Base-by-base conservation (phyloP, 495 filamentous ascomycete genomes). In the Peziza echinospora region DNA sequence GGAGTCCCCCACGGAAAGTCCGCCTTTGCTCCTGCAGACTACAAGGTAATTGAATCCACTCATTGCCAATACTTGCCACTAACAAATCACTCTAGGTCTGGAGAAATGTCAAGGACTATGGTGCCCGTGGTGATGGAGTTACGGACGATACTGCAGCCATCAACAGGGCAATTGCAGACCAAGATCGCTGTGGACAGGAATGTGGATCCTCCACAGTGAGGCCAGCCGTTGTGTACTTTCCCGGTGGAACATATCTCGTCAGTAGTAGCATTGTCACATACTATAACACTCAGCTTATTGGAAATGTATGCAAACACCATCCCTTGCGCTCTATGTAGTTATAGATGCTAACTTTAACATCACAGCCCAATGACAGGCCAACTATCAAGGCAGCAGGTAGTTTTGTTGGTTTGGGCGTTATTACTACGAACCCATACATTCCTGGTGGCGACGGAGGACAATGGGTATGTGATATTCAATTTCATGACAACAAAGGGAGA, bases 401-500 rank as follows among this genome's bases (percentile, higher is more conserved):
- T 50, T 96, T 96, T 57, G 41, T 64, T 3, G 89, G 89, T 51
- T 92, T 94, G 62, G 87, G 77, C 17, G 70, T 97, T 21, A 84
- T 97, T 54, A 86, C 94, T 54, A 67, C 83, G 7, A 80, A 97
- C 53, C 86, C 86, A 0, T 96, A 97, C 58, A 62, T 66, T 21
- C 55, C 71, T 24, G 62, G 66, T 5, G 67, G 69, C 42, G 55
- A 59, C 13, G 77, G 74, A 21, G 59, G 53, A 48, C 78, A 80
- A 59, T 82, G 78, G 75, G 46, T 46, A 28, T 24, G 34, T 43
- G 11, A 11, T n/a, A 17, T 21, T 4, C n/a, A 16, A 3, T 5
- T 6, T 19, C 24, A 4, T 19, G 21, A 3, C 5, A 2, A 46
- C 11, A n/a, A n/a, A n/a, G n/a, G n/a, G n/a, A n/a, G n/a, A n/a